Conservation (phyloP, 2,329 filamentous ascomycete genomes). For the Xylaria sp. region DNA sequence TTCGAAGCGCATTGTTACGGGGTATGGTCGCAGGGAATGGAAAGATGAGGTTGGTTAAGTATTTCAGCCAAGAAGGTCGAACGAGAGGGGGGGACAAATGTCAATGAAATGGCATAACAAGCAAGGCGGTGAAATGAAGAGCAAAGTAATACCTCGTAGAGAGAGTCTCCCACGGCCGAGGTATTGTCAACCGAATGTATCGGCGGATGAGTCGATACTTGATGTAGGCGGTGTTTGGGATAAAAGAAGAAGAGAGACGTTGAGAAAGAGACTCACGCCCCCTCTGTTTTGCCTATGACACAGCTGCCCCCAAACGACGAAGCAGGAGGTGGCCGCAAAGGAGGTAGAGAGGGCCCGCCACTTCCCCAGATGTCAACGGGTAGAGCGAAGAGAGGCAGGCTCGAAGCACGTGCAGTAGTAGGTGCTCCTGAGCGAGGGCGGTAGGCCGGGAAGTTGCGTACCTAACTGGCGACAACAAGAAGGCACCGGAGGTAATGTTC, state of each 20-base stretch:
- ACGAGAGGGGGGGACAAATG: conserved; percentile 22
- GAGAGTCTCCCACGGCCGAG: conserved; percentile 25
- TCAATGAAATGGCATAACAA: conserved; percentile 35
- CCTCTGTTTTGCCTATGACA: background rate
- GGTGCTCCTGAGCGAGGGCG: background rate
- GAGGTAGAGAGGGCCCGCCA: no score
- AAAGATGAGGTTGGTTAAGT: conserved; percentile 29
- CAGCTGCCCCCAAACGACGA: no score
- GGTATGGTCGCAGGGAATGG: conserved; percentile 5
- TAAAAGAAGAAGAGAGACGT: background rate
- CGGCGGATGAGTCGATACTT: conserved; percentile 28
- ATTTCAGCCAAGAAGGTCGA: conserved; percentile 30
- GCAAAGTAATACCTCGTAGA: conserved; percentile 28
- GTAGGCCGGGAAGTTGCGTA: conserved; percentile 1
- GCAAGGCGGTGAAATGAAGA: conserved; percentile 29
- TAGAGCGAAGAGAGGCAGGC: no score
- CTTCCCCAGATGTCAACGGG: no score
- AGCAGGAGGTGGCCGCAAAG: background rate
- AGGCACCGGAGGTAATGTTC: background rate
- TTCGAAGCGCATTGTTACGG: conserved; percentile 74
- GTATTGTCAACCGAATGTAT: conserved; percentile 30
- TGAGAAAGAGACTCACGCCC: background rate
- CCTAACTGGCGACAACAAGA: no score
- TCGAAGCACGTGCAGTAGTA: background rate
- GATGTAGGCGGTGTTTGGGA: conserved; percentile 16